Conservation (phyloP, 805 yeast genomes). For the Pichia insulana region DNA sequence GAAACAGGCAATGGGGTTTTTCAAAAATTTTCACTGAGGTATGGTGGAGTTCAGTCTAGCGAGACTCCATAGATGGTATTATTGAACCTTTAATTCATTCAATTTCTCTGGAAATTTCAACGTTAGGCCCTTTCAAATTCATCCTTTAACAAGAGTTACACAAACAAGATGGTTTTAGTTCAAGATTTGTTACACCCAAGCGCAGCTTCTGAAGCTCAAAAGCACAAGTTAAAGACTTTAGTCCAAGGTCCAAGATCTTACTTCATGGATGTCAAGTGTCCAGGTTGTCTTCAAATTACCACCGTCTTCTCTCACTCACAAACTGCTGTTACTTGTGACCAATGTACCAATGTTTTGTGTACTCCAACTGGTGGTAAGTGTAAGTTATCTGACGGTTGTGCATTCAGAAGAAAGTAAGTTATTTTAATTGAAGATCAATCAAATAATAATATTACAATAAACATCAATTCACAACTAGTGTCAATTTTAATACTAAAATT, state of each 20-base stretch:
- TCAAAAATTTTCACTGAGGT: neutral
- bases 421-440: neutral
- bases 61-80: neutral
- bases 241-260: conserved; percentile 98
- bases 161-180: conserved; percentile 70
- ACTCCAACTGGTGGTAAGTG: conserved; percentile 99
- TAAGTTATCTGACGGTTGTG: conserved; percentile 97
- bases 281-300: conserved; percentile 98
- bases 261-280: conserved; percentile 99
- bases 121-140: neutral
- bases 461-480: no score
- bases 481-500: neutral
- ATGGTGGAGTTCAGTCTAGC: neutral
- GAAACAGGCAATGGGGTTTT: neutral
- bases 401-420: conserved; percentile 95
- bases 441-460: no score
- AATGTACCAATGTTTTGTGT: conserved; percentile 96
- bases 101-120: neutral
- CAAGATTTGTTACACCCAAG: conserved; percentile 98
- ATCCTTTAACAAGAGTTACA: neutral
- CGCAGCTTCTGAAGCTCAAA: conserved; percentile 91
- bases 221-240: conserved; percentile 95
- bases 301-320: conserved; percentile 99
- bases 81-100: neutral
- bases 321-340: conserved; percentile 99